These are phyloP conservation scores for Lachnellula arida DNA, from an alignment of 2,329 filamentous ascomycete species.

Conservation along the genomic window DNA sequence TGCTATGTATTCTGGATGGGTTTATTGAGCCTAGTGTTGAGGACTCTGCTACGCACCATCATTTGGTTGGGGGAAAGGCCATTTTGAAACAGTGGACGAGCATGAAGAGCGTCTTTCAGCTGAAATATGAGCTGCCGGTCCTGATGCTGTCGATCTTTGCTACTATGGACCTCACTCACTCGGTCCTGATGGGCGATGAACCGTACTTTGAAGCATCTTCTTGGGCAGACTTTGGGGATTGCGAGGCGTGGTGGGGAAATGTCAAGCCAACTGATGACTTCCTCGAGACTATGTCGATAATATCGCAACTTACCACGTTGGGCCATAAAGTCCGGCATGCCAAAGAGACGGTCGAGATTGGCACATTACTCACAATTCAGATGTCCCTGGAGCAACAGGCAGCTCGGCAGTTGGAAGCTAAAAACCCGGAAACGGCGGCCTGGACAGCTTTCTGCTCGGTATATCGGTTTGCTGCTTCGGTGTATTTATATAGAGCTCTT, in stretches of 20 bases:
- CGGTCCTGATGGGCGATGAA: constrained; percentile 36
- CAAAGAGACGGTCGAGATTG: constrained; percentile 20
- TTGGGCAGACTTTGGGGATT: constrained; percentile 38
- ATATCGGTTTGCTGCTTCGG: constrained; percentile 33
- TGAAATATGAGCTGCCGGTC: constrained; percentile 27
- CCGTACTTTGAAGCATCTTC: constrained; percentile 36
- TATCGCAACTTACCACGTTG: constrained; percentile 32
- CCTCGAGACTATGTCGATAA: constrained; percentile 31
- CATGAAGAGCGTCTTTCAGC: constrained; percentile 18
- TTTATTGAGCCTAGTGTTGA: constrained; percentile 27
- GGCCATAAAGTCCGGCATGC: constrained; percentile 30
- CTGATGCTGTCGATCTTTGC: constrained; percentile 41
- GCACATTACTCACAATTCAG: constrained; percentile 24
- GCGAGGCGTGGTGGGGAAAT: constrained; percentile 40
- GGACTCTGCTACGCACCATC: constrained; percentile 23
- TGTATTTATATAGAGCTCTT: constrained; percentile 41
- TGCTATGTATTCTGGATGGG: constrained; percentile 37
- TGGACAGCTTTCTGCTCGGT: constrained; percentile 37
- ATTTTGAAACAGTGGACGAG: constrained; percentile 28
- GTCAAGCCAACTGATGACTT: constrained; percentile 29
- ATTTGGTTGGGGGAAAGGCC: constrained; percentile 26
- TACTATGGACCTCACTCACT: constrained; percentile 40
- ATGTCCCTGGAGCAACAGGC: constrained; percentile 24
- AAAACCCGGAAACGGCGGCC: constrained; percentile 22
- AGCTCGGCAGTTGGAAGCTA: constrained; percentile 13